phyloP scores from a whole-genome alignment of 495 filamentous ascomycete genomes.

The Xylaria telfairii region DNA sequence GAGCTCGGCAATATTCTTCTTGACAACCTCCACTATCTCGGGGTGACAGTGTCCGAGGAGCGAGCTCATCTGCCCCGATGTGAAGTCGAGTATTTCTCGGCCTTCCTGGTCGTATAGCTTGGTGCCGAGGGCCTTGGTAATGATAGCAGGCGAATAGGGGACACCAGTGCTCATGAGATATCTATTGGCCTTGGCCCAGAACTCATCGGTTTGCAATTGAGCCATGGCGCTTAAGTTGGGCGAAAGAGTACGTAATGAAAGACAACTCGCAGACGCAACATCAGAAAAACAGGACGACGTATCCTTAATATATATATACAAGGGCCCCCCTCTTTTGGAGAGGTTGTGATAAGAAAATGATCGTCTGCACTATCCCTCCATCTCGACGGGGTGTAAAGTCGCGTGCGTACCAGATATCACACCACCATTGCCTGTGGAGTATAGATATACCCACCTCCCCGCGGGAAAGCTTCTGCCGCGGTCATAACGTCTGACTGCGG shows the following conservation, averaged over 20 bases:
- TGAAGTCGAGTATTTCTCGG: constrained; percentile 58
- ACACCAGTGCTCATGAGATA: constrained; percentile 33
- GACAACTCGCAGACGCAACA: not conserved
- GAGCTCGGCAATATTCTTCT: constrained; percentile 48
- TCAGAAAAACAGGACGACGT: not conserved
- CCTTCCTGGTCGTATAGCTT: constrained; percentile 33
- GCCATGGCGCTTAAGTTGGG: not conserved
- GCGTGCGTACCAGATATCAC: not conserved
- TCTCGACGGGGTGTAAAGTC: not conserved
- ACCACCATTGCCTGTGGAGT: not conserved
- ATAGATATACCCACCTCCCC: not conserved
- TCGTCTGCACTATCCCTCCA: not conserved
- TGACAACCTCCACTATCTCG: constrained; percentile 58
- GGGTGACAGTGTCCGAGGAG: constrained; percentile 64
- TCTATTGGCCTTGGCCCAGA: constrained; percentile 24
- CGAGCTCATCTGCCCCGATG: constrained; percentile 63
- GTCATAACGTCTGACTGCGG: not conserved
- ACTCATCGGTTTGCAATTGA: constrained; percentile 2
- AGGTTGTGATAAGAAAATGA: not conserved
- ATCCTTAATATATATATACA: not conserved
- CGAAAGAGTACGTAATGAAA: not conserved
- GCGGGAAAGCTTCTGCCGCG: not conserved
- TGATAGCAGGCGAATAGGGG: constrained; percentile 27
- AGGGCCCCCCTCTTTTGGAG: not conserved
- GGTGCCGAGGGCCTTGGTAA: constrained; percentile 25